Base-by-base conservation (phyloP, 1,284 basidiomycete species). In the Ustilago cynodontis region DNA sequence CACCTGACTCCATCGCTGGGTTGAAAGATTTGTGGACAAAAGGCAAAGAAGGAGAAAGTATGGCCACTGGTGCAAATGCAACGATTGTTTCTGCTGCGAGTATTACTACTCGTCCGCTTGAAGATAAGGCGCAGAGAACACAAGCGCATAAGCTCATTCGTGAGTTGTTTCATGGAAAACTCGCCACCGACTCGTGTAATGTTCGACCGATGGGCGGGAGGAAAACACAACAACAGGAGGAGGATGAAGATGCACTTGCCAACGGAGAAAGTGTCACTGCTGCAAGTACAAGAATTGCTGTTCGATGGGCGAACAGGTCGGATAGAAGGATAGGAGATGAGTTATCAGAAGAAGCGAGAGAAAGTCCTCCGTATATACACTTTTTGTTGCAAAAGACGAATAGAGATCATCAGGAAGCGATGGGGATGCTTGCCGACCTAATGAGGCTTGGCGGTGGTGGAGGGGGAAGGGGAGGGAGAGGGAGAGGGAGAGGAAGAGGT, bases 361-460 rank as follows among this genome's bases (percentile, higher is more conserved):
- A 39, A 10, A 71, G 76, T 1, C 88, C 88, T 0, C 92, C 92
- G 0, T 99, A 94, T 86, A 95, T 99, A 68, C 95, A 98, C 84
- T 98, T 99, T 86, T 94, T 94, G 0, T 88, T 99, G 43, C 96
- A 98, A 85, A 99, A 99, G 87, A 94, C 95, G 18, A 99, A 98
- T 82, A 91, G 97, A 50, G 97, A 99, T 84, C 96, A 94, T 3
- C 95, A 98, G 86, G 97, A 99, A 82, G 94, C 94, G 1, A 90
- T 99, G 24, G 89, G 90, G 0, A 89, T 90, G 47, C 88, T 99
- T 28, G 91, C 92, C 64, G 78, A 81, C 29, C 65, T 65, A 89
- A 91, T 81, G 26, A 57, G 70, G n/a, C 59, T 85, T 18, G 69
- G 71, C 1, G 62, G 66, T 5, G 72, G 67, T 11, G 67, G 66